These are phyloP conservation scores for Trichoderma koningiopsis DNA, from an alignment of 2,329 filamentous ascomycete species.

Conservation along the genomic window DNA sequence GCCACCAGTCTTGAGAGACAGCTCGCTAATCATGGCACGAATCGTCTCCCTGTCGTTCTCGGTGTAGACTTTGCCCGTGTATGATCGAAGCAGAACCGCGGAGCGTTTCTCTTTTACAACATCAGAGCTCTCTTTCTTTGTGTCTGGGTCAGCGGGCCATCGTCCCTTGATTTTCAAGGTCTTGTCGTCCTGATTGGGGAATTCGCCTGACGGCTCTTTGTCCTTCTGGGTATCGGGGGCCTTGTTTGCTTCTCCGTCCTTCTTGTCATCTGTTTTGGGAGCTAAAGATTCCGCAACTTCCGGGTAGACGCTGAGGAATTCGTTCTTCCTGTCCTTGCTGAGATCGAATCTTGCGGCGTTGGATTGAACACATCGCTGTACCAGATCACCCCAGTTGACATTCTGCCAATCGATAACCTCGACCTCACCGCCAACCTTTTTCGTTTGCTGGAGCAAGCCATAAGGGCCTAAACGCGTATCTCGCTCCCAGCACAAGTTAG, in stretches of 20 bases:
- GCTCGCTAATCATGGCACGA: constrained; percentile 76
- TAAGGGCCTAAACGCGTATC: constrained; percentile 71
- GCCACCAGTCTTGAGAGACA: constrained; percentile 73
- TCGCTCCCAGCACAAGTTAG: constrained; percentile 67
- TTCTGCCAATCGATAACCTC: constrained; percentile 59
- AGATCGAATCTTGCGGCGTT: constrained; percentile 67
- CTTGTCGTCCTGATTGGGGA: background rate
- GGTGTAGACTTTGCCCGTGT: constrained; percentile 73
- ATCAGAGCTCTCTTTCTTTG: constrained; percentile 23
- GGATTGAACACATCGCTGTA: constrained; percentile 63
- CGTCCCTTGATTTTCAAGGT: constrained; percentile 28
- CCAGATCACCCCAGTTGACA: constrained; percentile 71
- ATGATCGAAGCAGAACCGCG: constrained; percentile 75
- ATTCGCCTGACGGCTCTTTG: background rate
- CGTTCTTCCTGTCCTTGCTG: constrained; percentile 45
- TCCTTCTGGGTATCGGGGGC: background rate
- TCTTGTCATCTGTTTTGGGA: background rate
- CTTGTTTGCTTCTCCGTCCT: background rate
- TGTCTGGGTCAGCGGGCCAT: constrained; percentile 12
- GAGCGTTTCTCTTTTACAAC: constrained; percentile 57
- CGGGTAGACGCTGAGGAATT: constrained; percentile 47
- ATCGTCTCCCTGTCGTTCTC: constrained; percentile 79
- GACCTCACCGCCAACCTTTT: constrained; percentile 45
- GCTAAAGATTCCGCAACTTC: constrained; percentile 33
- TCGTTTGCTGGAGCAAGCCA: constrained; percentile 54